These are phyloP conservation scores for Xylaria sp. DNA, from an alignment of 2,329 filamentous ascomycete genomes.

Conservation along the genomic window DNA sequence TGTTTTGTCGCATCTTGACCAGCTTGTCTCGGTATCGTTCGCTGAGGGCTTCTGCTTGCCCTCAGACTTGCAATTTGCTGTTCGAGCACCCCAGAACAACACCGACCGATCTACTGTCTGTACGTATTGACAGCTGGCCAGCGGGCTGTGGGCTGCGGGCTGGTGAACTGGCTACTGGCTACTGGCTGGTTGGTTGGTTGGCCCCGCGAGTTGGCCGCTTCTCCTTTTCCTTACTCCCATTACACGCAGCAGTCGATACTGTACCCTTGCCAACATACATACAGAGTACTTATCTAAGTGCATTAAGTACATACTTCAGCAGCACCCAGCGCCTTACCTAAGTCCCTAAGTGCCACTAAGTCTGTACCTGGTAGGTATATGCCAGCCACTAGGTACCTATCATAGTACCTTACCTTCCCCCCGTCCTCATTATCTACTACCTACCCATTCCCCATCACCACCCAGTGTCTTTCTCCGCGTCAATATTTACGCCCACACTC, in stretches of 20 bases:
- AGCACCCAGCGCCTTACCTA: background rate
- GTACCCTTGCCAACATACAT: too few relatives aligned
- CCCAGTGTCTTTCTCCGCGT: constrained; percentile 13
- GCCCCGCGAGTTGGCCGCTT: constrained; percentile 11
- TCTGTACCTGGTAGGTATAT: too few relatives aligned
- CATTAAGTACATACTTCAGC: too few relatives aligned
- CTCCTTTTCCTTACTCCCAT: background rate
- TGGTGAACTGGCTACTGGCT: constrained; percentile 6
- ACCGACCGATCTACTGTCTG: background rate
- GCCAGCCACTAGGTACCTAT: too few relatives aligned
- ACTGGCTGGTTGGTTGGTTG: too few relatives aligned
- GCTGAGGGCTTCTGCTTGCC: constrained; percentile 2
- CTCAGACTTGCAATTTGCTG: background rate
- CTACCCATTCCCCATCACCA: background rate
- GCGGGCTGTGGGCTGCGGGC: constrained; percentile 23
- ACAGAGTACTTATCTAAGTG: too few relatives aligned
- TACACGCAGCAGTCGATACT: background rate
- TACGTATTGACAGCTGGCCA: constrained; percentile 35
- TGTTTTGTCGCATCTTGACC: constrained; percentile 13
- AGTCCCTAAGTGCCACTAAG: background rate
- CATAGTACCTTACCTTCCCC: too few relatives aligned
- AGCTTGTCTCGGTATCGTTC: constrained; percentile 13
- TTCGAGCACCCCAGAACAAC: background rate
- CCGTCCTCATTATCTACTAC: background rate
- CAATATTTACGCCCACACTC: constrained; percentile 27